These are phyloP conservation scores for Paratinospora sagittata DNA, from an alignment of 164 flowering plant genomes.

Conservation along the genomic window DNA sequence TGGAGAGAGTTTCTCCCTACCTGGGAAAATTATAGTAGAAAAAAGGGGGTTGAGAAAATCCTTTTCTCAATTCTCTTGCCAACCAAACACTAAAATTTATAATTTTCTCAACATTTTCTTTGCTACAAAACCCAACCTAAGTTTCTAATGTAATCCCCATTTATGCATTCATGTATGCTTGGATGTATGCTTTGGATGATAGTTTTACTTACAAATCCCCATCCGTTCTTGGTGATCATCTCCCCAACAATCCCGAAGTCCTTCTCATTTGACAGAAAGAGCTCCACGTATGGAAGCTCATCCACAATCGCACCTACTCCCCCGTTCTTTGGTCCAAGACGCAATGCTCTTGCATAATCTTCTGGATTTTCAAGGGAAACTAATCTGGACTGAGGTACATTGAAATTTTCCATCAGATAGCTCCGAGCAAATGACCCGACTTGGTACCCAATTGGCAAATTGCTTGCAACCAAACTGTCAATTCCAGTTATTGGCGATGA, in stretches of 20 bases:
- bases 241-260: constrained; percentile 59
- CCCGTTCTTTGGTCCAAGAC: constrained; percentile 46
- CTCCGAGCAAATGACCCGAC: constrained; percentile 61
- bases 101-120: no score
- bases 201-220: constrained; percentile 80
- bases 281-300: constrained; percentile 70
- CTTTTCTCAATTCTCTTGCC: no score
- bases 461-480: constrained; percentile 54
- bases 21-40: no score
- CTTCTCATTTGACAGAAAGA: constrained; percentile 42
- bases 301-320: constrained; percentile 80
- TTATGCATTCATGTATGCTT: not conserved
- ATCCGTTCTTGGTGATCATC: constrained; percentile 62
- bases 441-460: constrained; percentile 63
- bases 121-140: not conserved
- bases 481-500: constrained; percentile 67
- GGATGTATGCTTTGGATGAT: no score
- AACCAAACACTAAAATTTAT: no score
- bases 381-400: constrained; percentile 44
- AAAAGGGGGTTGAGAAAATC: no score
- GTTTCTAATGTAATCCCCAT: not conserved
- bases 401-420: constrained; percentile 44
- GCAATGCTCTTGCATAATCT: constrained; percentile 53
- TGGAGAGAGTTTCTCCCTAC: no score
- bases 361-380: constrained; percentile 40